These are phyloP conservation scores for Cercophora scortea DNA, from an alignment of 495 filamentous ascomycete species.

Conservation along the genomic window DNA sequence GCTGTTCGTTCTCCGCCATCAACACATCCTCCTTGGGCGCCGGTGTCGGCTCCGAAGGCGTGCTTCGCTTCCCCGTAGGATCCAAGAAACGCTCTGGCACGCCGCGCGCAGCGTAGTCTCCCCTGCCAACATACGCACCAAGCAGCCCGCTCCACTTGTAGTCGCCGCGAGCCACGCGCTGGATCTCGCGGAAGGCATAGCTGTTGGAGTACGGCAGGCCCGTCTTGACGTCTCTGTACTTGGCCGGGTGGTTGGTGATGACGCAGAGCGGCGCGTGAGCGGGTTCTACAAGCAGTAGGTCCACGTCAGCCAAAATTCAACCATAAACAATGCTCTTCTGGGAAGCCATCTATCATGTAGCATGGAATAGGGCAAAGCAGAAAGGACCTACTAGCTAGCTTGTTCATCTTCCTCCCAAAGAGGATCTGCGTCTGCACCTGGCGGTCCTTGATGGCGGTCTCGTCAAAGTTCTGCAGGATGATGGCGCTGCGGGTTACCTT, in stretches of 20 bases:
- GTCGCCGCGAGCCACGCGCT: slow-evolving; percentile 53
- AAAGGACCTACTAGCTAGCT: slow-evolving; percentile 37
- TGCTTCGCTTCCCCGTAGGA: slow-evolving; percentile 21
- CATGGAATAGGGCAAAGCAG: not conserved
- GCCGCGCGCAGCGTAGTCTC: slow-evolving; percentile 51
- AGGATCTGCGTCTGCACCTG: slow-evolving; percentile 47
- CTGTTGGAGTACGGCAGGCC: slow-evolving; percentile 67
- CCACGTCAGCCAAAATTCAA: not conserved
- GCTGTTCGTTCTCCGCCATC: not conserved
- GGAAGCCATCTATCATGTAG: not conserved
- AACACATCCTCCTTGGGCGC: slow-evolving; percentile 1
- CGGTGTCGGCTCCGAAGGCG: slow-evolving; percentile 5
- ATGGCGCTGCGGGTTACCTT: slow-evolving; percentile 43
- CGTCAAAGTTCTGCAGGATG: slow-evolving; percentile 50
- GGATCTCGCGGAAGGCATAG: slow-evolving; percentile 67
- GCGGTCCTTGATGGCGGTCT: slow-evolving; percentile 45
- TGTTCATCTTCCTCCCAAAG: slow-evolving; percentile 45
- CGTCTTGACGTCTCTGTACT: slow-evolving; percentile 69
- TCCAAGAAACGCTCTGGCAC: slow-evolving; percentile 62
- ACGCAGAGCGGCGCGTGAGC: slow-evolving; percentile 51
- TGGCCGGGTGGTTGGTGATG: slow-evolving; percentile 72
- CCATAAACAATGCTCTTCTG: not conserved
- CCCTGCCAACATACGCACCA: slow-evolving; percentile 64
- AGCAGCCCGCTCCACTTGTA: slow-evolving; percentile 70
- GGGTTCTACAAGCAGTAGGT: slow-evolving; percentile 32